Evolutionary conservation across 78 protist genomes (phyloP).

Genomic region (Polysphondylium violaceum): DNA sequence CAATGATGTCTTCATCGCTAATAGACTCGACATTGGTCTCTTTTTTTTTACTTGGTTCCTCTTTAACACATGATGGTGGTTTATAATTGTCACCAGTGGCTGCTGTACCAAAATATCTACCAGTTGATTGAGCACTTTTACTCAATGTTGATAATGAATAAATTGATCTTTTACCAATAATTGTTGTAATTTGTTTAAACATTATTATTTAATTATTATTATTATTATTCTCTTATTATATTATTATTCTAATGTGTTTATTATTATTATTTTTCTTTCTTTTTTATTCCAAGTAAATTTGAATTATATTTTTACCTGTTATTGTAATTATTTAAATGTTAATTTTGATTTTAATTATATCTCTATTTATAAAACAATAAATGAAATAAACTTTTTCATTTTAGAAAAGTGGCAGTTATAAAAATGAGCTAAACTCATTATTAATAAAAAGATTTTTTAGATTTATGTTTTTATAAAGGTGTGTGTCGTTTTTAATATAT

Average conservation of each 20-base stretch:
- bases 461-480: too few relatives aligned
- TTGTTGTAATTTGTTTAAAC: constrained; percentile 1
- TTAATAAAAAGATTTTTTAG: background rate
- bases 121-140: too few relatives aligned
- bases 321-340: too few relatives aligned
- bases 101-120: constrained; percentile 11
- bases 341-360: too few relatives aligned
- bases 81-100: constrained; percentile 13
- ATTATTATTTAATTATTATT: constrained; percentile 11
- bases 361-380: too few relatives aligned
- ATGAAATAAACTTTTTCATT: background rate
- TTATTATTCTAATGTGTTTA: background rate
- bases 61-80: constrained; percentile 75
- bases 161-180: too few relatives aligned
- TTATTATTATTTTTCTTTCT: background rate
- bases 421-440: background rate
- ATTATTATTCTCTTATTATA: background rate
- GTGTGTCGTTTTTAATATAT: background rate
- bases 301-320: background rate
- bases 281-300: background rate
- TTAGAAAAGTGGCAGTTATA: background rate
- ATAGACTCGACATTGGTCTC: constrained; percentile 21
- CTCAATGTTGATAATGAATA: too few relatives aligned
- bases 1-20: constrained; percentile 61
- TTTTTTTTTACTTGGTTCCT: constrained; percentile 12